Conservation (phyloP, 78 protist species). For the Pigoraptor vietnamica region DNA sequence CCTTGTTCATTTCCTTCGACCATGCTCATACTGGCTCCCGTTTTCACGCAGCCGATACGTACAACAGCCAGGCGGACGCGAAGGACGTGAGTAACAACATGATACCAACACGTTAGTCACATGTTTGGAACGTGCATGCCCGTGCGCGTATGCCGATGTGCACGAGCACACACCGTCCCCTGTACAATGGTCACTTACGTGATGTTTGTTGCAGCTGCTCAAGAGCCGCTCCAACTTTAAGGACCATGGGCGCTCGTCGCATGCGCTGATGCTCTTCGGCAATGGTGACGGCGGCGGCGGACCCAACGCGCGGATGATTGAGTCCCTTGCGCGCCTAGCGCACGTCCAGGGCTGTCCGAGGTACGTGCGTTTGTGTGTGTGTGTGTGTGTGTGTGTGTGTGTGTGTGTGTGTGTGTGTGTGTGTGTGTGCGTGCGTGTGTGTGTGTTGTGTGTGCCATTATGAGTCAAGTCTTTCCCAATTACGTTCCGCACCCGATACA, state of each 20-base stretch:
- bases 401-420: neutral
- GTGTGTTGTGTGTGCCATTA: neutral
- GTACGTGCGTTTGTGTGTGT: neutral
- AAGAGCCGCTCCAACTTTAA: neutral
- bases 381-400: neutral
- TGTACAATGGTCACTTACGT: too few relatives aligned
- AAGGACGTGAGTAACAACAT: neutral
- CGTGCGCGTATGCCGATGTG: neutral
- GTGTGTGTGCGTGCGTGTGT: neutral
- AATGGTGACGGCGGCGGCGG: constrained; percentile 84
- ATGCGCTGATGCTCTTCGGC: constrained; percentile 30
- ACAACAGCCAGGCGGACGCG: neutral
- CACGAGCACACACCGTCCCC: neutral
- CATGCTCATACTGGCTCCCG: too few relatives aligned
- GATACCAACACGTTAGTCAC: too few relatives aligned
- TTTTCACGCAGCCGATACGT: neutral
- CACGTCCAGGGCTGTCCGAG: neutral
- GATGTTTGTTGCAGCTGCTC: neutral
- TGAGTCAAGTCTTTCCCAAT: too few relatives aligned
- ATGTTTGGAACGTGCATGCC: too few relatives aligned
- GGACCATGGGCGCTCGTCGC: neutral
- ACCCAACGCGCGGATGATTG: constrained; percentile 57
- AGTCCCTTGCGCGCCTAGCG: constrained; percentile 4
- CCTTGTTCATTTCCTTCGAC: neutral
- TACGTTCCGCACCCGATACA: too few relatives aligned